Evolutionary conservation across 345 rosid species (phyloP).

Genomic region (Eucalyptus albens): DNA sequence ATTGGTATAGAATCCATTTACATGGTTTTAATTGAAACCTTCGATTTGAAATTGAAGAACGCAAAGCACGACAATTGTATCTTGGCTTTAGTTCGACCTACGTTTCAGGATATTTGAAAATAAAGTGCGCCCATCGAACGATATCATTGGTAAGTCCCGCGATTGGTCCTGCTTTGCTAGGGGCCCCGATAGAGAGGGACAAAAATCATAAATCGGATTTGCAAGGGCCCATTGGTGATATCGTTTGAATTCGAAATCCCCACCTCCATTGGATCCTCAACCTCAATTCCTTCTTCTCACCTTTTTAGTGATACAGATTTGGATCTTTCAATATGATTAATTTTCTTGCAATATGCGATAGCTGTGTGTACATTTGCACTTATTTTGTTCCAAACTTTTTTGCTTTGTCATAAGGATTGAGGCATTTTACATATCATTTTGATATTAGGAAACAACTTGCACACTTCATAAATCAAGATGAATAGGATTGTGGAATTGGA

Average conservation of each 20-base stretch:
- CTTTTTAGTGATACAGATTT: no score
- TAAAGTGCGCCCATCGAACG: background rate
- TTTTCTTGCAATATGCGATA: background rate
- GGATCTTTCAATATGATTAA: background rate
- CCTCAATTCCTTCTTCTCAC: background rate
- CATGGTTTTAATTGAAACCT: no score
- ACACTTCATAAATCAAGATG: no score
- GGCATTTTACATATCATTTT: no score
- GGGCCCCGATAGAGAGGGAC: background rate
- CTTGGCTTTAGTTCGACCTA: background rate
- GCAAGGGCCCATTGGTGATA: background rate
- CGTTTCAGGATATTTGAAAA: background rate
- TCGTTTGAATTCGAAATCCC: background rate
- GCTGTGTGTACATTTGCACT: accelerated
- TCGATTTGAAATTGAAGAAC: background rate
- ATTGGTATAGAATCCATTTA: background rate
- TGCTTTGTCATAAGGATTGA: accelerated
- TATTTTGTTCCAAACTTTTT: background rate
- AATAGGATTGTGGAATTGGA: accelerated
- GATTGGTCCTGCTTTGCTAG: background rate
- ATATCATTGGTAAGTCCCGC: background rate
- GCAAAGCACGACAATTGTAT: background rate
- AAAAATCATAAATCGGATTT: background rate
- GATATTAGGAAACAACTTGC: no score
- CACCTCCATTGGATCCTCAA: background rate